Evolutionary conservation across 495 filamentous ascomycete species (phyloP), one percentile per base, ranked within the genome.

Genomic region (Talaromyces stipitatus): DNA sequence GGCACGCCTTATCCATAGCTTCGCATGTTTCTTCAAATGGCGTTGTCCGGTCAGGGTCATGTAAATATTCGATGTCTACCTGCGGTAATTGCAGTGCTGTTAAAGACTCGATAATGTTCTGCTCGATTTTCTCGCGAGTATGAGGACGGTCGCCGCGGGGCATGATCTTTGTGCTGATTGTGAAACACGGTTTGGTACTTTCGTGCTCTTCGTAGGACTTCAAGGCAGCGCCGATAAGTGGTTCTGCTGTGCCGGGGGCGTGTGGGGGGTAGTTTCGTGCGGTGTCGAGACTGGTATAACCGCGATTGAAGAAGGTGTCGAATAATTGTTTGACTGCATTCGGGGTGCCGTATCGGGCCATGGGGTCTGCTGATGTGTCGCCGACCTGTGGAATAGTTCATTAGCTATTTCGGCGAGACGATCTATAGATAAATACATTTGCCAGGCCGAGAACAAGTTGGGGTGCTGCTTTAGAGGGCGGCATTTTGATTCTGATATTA

Each of bases 21-120:
- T 64, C 57, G 20, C 68, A 62, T 0, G 69, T 70, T 10, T 77
- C 76, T 43, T 77, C 72, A 28, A 79, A 71, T 5, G 72, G 70
- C 0, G 66, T 72, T 6, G 59, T 51, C 11, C 70, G 69, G 54
- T 80, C 75, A 1, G 78, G 75, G 0, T 60, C 57, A 58, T 81
- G 76, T 16, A 78, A 62, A 58, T 74, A 77, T 54, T 63, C 60
- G 36, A 68, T 65, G 24, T 73, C 62, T 10, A 72, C 59, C 32
- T 63, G 61, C 20, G 64, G 50, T 4, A 58, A 43, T 1, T 58
- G 53, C 9, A 72, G 54, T 6, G 61, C 60, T n/a, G 59, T 52
- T 28, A 63, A 55, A 51, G 62, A 64, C n/a, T 54, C 59, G 12
- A 60, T 33, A 28, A 73, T 61, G 27, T 64, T 65, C 20, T 53